Conservation (phyloP, 2,329 filamentous ascomycete species). For the Colletotrichum sp. region DNA sequence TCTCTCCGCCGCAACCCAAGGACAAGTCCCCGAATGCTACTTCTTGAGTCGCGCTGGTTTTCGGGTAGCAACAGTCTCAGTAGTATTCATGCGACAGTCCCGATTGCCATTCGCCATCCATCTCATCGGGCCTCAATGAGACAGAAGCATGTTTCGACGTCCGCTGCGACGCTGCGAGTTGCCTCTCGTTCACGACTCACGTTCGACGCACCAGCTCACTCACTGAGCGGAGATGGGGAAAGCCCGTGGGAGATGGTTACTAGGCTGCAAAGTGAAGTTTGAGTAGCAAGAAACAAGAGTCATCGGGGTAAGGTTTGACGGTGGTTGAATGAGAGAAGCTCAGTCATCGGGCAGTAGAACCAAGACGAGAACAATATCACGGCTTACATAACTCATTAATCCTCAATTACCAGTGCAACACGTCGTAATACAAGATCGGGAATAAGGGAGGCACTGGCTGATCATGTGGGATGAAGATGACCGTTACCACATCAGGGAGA, state of each 20-base stretch:
- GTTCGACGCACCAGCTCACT: background rate
- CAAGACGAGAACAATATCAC: background rate
- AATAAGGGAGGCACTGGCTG: background rate
- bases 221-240: background rate
- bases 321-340: background rate
- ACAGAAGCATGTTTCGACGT: background rate
- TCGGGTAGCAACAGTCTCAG: background rate
- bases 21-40: background rate
- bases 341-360: background rate
- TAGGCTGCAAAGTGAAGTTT: background rate
- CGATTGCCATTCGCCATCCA: background rate
- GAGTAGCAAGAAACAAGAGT: background rate
- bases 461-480: background rate
- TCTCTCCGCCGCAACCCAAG: background rate
- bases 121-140: background rate
- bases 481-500: background rate
- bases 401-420: fast-evolving
- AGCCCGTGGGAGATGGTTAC: fast-evolving
- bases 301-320: background rate
- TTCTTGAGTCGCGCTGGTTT: background rate
- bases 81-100: background rate
- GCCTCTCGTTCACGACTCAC: background rate
- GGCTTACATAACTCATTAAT: background rate
- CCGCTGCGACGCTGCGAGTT: background rate
- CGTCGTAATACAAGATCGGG: background rate